phyloP scores from a whole-genome alignment of 116 monocot genomes.

The Zostera marina region DNA sequence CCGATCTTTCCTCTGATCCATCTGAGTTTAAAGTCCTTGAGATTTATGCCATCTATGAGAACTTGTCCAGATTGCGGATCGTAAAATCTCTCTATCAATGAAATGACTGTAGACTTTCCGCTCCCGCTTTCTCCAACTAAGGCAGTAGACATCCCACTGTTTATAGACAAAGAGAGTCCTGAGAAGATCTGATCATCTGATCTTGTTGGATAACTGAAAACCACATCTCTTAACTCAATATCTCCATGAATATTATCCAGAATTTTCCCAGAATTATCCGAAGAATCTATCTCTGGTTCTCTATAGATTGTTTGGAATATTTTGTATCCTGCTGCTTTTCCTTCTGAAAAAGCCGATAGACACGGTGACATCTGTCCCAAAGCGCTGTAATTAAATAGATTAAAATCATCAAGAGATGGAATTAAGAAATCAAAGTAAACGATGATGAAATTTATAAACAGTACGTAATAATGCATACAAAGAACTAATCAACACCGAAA shows the following conservation, averaged over 20 bases:
- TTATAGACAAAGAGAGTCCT: constrained; percentile 18
- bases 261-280: constrained; percentile 4
- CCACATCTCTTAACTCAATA: constrained; percentile 13
- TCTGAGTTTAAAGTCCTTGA: constrained; percentile 39
- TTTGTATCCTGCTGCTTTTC: constrained; percentile 39
- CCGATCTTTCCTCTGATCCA: constrained; percentile 73
- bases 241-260: constrained; percentile 14
- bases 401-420: not conserved
- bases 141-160: constrained; percentile 37
- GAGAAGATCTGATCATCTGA: constrained; percentile 15
- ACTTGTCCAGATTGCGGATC: constrained; percentile 54
- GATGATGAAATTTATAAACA: not conserved
- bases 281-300: constrained; percentile 21
- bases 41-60: no score
- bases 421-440: not conserved
- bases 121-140: constrained; percentile 76
- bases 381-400: not conserved
- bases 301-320: constrained; percentile 19
- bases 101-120: constrained; percentile 69
- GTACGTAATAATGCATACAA: constrained; percentile 13
- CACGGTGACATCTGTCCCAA: constrained; percentile 44
- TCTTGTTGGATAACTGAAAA: constrained; percentile 36
- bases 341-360: constrained; percentile 9
- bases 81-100: constrained; percentile 59
- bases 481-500: constrained; percentile 21